Base-by-base conservation (phyloP, 495 filamentous ascomycete genomes). In the Neurospora sp. region DNA sequence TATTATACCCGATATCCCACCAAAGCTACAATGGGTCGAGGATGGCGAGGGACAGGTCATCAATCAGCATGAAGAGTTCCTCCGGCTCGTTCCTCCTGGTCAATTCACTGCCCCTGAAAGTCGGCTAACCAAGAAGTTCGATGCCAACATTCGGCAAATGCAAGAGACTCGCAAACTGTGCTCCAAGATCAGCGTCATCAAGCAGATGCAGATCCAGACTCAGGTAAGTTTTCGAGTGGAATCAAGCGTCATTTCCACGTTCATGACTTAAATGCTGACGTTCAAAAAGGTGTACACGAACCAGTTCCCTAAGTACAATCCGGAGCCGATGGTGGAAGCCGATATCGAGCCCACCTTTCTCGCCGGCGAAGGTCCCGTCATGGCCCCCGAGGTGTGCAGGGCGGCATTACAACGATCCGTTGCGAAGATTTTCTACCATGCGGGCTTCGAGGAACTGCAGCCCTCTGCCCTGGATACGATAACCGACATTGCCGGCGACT, bases 131-230 rank as follows among this genome's bases (percentile, higher is more conserved):
- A 86, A 86, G 71, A 95, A 90, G 80, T 88, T 99, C 78, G 92
- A 97, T 74, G 90, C 90, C 71, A 99, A 99, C 77, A 92, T 98
- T 85, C 88, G 89, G 46, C 94, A 98, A 79, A 94, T 98, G 91
- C 96, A 99, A 81, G 95, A 98, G 74, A 98, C 96, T 0, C 87
- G 96, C 76, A 98, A 98, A 80, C 88, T 99, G 12, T 96, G 93
- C 79, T 94, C 94, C 4, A 98, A 98, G 82, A 95, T 98, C 79
- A 90, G 93, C 39, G 92, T 99, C 74, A 94, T 99, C 80, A 99
- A 98, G 86, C 96, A 99, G 84, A 99, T 99, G 96, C 96, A 98
- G 80, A 86, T 97, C 39, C 96, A 99, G 79, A 92, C 94, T 66
- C 96, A 97, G 89, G 94, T 95, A 90, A 76, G 85, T 76, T 69